Percentiles rank a stretch among this genome's conserved stretches.
These are phyloP conservation scores for Tetracladium setigerum DNA, from an alignment of 495 filamentous ascomycete species.

Conservation along the genomic window DNA sequence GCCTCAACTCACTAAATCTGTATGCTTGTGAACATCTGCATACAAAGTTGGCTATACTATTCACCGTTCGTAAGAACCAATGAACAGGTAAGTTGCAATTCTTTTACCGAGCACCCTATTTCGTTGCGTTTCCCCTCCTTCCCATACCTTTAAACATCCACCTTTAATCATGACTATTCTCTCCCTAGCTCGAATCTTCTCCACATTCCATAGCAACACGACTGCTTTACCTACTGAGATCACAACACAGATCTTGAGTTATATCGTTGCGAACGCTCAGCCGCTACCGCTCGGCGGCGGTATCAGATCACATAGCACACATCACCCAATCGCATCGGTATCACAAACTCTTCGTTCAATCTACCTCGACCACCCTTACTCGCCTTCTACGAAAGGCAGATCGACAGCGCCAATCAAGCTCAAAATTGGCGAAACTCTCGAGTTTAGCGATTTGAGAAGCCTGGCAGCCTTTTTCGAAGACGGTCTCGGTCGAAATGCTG, in stretches of 20 bases:
- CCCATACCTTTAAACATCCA: no score
- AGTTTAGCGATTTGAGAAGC: conserved; percentile 4
- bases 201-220: conserved; percentile 2
- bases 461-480: conserved; percentile 6
- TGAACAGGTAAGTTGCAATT: no score
- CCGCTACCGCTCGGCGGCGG: conserved; percentile 1
- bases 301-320: background rate
- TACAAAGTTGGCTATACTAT: no score
- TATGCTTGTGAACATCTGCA: no score
- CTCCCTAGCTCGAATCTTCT: no score
- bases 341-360: conserved; percentile 1
- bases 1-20: no score
- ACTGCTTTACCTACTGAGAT: conserved; percentile 10
- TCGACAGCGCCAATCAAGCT: background rate
- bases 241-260: conserved; percentile 7
- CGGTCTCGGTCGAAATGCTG: conserved; percentile 3
- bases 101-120: no score
- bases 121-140: no score
- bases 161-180: no score
- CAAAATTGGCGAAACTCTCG: conserved; percentile 6
- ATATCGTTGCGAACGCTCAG: conserved; percentile 5
- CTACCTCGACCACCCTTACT: conserved; percentile 6
- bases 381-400: conserved; percentile 1
- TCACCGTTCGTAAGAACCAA: no score
- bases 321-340: conserved; percentile 4